Conservation (phyloP, 257 asterid genomes). For the Solanum ossicruentum region DNA sequence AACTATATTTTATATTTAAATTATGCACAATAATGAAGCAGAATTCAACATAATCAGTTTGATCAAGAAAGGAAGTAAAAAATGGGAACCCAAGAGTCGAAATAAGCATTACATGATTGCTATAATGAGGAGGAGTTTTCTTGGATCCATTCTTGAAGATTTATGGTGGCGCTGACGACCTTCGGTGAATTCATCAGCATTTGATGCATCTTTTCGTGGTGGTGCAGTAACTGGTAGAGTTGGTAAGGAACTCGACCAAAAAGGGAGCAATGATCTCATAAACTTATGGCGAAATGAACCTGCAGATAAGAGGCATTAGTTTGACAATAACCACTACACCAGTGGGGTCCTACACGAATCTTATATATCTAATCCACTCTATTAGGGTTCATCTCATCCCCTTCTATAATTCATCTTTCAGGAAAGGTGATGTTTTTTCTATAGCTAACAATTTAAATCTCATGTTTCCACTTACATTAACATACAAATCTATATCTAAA, state of each 20-base stretch:
- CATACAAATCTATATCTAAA: background rate
- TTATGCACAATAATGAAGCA: background rate
- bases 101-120: constrained; percentile 55
- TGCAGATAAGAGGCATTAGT: constrained; percentile 17
- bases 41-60: background rate
- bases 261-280: constrained; percentile 75
- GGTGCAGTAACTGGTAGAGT: constrained; percentile 90
- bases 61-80: background rate
- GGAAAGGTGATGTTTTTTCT: background rate
- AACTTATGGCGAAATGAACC: constrained; percentile 76
- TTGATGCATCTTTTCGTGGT: constrained; percentile 58
- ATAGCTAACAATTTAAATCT: background rate
- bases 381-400: background rate
- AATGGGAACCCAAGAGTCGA: background rate
- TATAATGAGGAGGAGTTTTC: constrained; percentile 75
- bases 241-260: constrained; percentile 90
- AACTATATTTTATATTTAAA: background rate
- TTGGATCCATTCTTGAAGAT: constrained; percentile 84
- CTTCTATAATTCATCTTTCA: background rate
- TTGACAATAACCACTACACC: background rate
- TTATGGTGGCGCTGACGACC: constrained; percentile 59
- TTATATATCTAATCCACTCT: background rate
- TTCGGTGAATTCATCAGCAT: constrained; percentile 56
- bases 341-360: background rate
- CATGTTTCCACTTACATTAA: background rate